Evolutionary conservation across 352 stramenopile species (phyloP).

Genomic region (Globisporangium megalacanthum): DNA sequence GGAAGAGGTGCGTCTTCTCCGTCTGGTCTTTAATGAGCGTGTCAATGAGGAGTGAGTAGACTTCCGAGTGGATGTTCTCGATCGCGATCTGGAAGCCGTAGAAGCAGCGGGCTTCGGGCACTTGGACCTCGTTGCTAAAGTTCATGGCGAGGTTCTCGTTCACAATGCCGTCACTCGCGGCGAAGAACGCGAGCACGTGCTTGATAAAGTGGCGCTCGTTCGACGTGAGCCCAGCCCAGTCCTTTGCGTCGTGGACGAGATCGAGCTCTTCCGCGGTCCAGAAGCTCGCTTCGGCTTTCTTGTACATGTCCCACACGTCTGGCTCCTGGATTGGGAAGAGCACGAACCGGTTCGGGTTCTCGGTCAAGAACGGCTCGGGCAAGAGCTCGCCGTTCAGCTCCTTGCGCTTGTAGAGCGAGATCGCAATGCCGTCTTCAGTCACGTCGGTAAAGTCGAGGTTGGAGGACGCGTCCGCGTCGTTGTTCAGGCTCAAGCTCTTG

Average conservation of each 20-base stretch:
- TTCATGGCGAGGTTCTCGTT: conserved; percentile 99
- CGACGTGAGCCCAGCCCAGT: conserved; percentile 92
- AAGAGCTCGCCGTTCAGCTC: conserved; percentile 82
- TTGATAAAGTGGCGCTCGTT: conserved; percentile 98
- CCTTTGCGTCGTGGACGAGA: conserved; percentile 93
- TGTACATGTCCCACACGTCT: conserved; percentile 99
- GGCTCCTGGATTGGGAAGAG: conserved; percentile 97
- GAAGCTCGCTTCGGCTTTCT: conserved; percentile 98
- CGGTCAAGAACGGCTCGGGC: conserved; percentile 91
- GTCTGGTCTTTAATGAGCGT: conserved; percentile 96
- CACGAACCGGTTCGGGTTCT: conserved; percentile 96
- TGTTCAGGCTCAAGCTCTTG: conserved; percentile 10
- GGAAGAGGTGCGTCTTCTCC: conserved; percentile 94
- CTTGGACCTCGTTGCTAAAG: conserved; percentile 97
- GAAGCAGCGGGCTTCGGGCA: conserved; percentile 97
- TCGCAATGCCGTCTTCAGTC: conserved; percentile 21
- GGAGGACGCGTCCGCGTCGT: background rate
- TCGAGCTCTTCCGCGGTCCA: conserved; percentile 99
- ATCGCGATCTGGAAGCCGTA: conserved; percentile 99
- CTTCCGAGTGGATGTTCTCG: conserved; percentile 99
- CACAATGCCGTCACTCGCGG: conserved; percentile 97
- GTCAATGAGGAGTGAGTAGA: conserved; percentile 99
- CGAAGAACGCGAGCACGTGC: conserved; percentile 98
- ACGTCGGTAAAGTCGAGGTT: conserved; percentile 21
- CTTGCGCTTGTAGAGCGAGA: conserved; percentile 84